Evolutionary conservation across 2,329 filamentous ascomycete species (phyloP), one percentile per base, ranked within the genome.

Genomic region (Colletotrichum sp.): DNA sequence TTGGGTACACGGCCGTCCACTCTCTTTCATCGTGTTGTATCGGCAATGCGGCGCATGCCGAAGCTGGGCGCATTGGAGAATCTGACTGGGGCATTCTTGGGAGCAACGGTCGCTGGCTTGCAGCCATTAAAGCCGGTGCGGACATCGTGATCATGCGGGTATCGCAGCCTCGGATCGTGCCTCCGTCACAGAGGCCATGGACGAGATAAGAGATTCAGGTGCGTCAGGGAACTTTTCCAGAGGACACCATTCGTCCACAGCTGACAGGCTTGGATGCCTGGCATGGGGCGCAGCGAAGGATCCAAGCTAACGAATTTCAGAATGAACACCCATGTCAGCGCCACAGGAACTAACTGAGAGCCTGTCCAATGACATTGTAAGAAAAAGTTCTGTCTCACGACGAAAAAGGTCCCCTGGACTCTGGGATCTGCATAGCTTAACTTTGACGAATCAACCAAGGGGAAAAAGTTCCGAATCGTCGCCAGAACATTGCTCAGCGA

Each of bases 1-100:
- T 66, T 7, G 78, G 77, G 64, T 78, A 78, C 21, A 79, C 65
- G 21, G 75, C 66, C 43, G 72, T 56, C 78, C 78, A 80, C 34
- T 80, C 79, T 9, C 55, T 43, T 24, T 78, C 76, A 69, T 38
- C 75, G 62, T 80, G 78, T 21, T 67, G 68, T 13, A 18, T 58
- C 16, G 66, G 43, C 3, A 68, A 28, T 36, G 8, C 8, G 66
- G 24, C 43, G 16, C 43, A 24, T 30, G 24, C 24, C 36, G 36
- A n/a, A n/a, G 58, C 58, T 32, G 58, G 56, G 26, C 56, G 5
- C 56, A 15, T 34, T 10, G 26, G 18, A 34, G 58, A 5, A 21
- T 16, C 28, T 13, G 58, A 12, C 58, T 9, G 10, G 16, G 16
- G 28, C 28, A n/a, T n/a, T 30, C 26, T 34, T 15, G 58, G 58